These are phyloP conservation scores for Vaccinium corymbosum DNA, from an alignment of 148 eudicot species.

Conservation along the genomic window DNA sequence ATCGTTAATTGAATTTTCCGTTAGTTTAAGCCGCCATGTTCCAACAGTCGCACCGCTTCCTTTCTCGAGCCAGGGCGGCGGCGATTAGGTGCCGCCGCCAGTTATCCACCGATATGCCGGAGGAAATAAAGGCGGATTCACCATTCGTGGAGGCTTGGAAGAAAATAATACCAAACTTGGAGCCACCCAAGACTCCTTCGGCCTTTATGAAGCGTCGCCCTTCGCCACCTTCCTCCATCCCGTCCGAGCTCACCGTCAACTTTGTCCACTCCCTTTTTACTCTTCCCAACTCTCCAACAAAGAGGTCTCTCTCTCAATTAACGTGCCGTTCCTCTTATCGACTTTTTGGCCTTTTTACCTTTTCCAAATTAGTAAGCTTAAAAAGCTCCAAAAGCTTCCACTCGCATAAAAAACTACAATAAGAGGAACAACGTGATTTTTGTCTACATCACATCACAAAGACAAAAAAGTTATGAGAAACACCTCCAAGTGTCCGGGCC, in stretches of 20 bases:
- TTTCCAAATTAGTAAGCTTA: no score
- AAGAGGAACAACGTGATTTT: no score
- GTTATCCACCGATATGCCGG: slow-evolving; percentile 35
- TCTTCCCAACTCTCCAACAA: slow-evolving; percentile 31
- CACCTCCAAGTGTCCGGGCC: no score
- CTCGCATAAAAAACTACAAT: no score
- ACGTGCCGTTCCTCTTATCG: no score
- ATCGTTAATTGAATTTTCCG: neutral
- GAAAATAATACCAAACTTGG: slow-evolving; percentile 38
- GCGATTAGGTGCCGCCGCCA: slow-evolving; percentile 26
- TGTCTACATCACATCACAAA: no score
- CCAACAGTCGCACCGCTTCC: slow-evolving; percentile 24
- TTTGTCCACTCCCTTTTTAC: slow-evolving; percentile 48
- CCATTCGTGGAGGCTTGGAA: slow-evolving; percentile 52
- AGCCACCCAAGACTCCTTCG: slow-evolving; percentile 55
- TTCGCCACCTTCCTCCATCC: slow-evolving; percentile 38
- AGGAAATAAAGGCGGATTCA: slow-evolving; percentile 18
- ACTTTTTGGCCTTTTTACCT: no score
- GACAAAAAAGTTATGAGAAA: no score
- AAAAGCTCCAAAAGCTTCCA: no score
- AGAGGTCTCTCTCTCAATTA: slow-evolving; percentile 29
- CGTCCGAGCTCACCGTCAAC: slow-evolving; percentile 53
- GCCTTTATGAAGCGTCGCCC: slow-evolving; percentile 40
- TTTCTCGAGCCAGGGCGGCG: slow-evolving; percentile 16
- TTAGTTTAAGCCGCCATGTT: slow-evolving; percentile 31